phyloP scores from a whole-genome alignment of 2,329 filamentous ascomycete species.

The Phialophora expanda region DNA sequence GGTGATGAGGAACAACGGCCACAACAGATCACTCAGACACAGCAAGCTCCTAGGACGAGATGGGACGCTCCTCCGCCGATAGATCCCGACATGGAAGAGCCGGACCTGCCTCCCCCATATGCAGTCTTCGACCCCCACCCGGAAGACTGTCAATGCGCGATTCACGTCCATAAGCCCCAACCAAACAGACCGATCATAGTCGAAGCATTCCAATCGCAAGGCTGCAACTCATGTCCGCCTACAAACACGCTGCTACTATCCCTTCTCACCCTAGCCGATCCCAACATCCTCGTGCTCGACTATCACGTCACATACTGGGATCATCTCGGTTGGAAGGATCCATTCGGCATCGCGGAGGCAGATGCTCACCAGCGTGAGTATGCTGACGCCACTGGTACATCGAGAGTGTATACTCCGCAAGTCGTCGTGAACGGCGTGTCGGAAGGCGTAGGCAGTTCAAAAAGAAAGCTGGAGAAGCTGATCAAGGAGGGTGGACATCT shows the following conservation, averaged over 20 bases:
- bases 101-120: constrained; percentile 13
- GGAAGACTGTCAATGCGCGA: constrained; percentile 19
- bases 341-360: constrained; percentile 14
- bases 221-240: constrained; percentile 22
- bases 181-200: constrained; percentile 18
- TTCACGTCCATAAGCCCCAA: constrained; percentile 16
- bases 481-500: constrained; percentile 17
- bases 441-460: constrained; percentile 22
- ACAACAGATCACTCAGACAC: constrained; percentile 14
- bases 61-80: constrained; percentile 21
- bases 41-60: constrained; percentile 7
- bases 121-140: constrained; percentile 21
- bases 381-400: constrained; percentile 14
- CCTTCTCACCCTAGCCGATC: constrained; percentile 20
- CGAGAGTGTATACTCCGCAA: constrained; percentile 26
- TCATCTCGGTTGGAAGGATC: constrained; percentile 27
- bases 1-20: constrained; percentile 6
- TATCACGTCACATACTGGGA: constrained; percentile 31
- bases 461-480: constrained; percentile 16
- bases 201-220: constrained; percentile 23
- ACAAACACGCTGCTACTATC: constrained; percentile 22
- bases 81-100: constrained; percentile 15
- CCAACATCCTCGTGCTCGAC: constrained; percentile 27
- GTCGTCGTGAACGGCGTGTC: constrained; percentile 28
- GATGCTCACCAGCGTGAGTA: constrained; percentile 25